Conservation (phyloP, 495 filamentous ascomycete species). For the Gamarada debralockiae region DNA sequence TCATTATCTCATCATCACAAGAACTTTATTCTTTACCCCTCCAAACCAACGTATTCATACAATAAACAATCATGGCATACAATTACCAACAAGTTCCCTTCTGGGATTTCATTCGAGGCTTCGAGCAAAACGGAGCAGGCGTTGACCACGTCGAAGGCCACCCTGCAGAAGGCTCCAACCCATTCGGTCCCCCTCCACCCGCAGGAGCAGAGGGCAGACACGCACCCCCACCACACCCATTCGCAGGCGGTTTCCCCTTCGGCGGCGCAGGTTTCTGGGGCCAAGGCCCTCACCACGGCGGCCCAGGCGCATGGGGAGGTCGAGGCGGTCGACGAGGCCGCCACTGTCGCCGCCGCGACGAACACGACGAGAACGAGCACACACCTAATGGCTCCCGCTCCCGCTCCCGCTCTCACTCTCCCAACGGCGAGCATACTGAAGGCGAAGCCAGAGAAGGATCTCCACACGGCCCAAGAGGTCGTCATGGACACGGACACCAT, state of each 20-base stretch:
- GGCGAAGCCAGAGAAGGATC: slow-evolving; percentile 1
- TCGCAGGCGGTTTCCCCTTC: background rate
- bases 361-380: background rate
- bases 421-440: background rate
- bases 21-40: slow-evolving; percentile 12
- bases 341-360: slow-evolving; percentile 8
- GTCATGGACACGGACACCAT: slow-evolving; percentile 4
- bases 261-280: background rate
- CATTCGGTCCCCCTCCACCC: background rate
- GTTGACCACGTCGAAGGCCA: too few species aligned
- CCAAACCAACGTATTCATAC: slow-evolving; percentile 11
- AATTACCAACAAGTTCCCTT: slow-evolving; percentile 25
- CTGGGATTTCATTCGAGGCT: slow-evolving; percentile 21
- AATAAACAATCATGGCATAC: slow-evolving; percentile 19
- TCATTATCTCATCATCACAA: slow-evolving; percentile 11
- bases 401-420: background rate
- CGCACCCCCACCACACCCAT: slow-evolving; percentile 4
- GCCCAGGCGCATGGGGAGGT: background rate
- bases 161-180: background rate
- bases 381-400: too few species aligned
- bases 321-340: slow-evolving; percentile 5
- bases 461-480: background rate
- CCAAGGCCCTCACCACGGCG: background rate
- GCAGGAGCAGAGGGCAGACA: background rate
- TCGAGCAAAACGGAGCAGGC: slow-evolving; percentile 22